Evolutionary conservation across 163 green algal genomes (phyloP), one percentile per base, ranked within the genome.

Genomic region (Volvox carteri): DNA sequence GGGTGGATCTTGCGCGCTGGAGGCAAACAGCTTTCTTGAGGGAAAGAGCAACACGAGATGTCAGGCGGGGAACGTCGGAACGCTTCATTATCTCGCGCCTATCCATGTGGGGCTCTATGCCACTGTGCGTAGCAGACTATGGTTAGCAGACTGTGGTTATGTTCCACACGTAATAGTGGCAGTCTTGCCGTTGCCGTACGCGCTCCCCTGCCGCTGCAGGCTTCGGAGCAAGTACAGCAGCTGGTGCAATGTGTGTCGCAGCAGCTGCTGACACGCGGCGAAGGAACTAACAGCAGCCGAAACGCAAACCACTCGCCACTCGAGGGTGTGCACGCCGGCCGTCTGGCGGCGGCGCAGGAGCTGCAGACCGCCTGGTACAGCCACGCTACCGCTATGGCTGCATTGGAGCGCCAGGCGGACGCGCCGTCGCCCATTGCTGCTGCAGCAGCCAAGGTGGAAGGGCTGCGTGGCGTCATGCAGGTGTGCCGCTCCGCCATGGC

Each of bases 211-310:
- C n/a, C n/a, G n/a, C 50, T 79, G 70, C 86, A 92, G 85, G 88
- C 93, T 2, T 89, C 90, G 2, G 77, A 85, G 1, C 86, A 88
- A 6, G 86, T 93, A 60, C 78, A 92, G 73, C 76, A 92, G 76
- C 65, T 94, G 52, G 84, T 89, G 77, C 62, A 76, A 35, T 33
- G 65, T 42, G 37, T 85, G 2, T 83, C 68, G 14, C 89, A 92
- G 84, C 84, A 50, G 33, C 81, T 91, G 77, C 50, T 92, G 48
- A 52, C 84, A 33, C 21, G 18, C 70, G 16, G 60, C 1, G 74
- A 7, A 54, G 54, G 37, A 18, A 35, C 85, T 75, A 25, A 23
- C 56, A 23, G 9, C 48, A 50, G 25, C 18, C 35, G 35, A n/a
- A 14, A 6, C 39, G 41, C 8, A 8, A 58, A 37, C 23, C 72